These are phyloP conservation scores for Colletotrichum spaethianum DNA, from an alignment of 2,329 filamentous ascomycete species.

Conservation along the genomic window DNA sequence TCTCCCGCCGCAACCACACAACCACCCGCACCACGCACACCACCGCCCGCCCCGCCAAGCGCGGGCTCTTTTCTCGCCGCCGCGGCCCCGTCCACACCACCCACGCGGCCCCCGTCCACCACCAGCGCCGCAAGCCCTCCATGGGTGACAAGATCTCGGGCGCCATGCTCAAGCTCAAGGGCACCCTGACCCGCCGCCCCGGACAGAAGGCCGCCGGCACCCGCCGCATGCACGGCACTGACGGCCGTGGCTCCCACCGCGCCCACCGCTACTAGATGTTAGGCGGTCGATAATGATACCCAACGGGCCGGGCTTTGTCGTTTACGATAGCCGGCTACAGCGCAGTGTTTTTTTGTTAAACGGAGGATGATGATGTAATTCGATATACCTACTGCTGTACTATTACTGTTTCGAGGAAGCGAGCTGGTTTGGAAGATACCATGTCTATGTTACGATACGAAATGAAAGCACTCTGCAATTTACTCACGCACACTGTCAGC, in stretches of 20 bases:
- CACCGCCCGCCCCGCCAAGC: conserved; percentile 59
- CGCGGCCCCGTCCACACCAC: conserved; percentile 42
- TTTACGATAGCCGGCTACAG: background rate
- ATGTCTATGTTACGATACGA: conserved; percentile 25
- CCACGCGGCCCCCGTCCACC: conserved; percentile 59
- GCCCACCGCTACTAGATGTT: conserved; percentile 43
- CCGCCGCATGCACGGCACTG: conserved; percentile 81
- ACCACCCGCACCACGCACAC: conserved; percentile 41
- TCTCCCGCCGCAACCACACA: conserved; percentile 45
- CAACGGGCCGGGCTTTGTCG: background rate
- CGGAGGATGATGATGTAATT: conserved; percentile 8
- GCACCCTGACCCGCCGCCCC: conserved; percentile 76
- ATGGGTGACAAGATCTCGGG: conserved; percentile 85
- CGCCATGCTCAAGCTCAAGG: conserved; percentile 80
- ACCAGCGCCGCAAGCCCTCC: conserved; percentile 77
- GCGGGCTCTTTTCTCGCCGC: conserved; percentile 56
- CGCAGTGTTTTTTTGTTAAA: conserved; percentile 12
- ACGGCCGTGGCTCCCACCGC: conserved; percentile 72
- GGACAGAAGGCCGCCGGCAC: conserved; percentile 79
- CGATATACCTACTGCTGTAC: conserved; percentile 29
- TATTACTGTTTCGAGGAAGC: conserved; percentile 19
- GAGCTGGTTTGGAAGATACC: conserved; percentile 30
- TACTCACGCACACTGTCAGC: background rate
- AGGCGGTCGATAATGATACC: background rate
- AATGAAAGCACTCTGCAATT: background rate